Evolutionary conservation across 306 rosid genomes (phyloP).

Genomic region (Hippophae tibetana): DNA sequence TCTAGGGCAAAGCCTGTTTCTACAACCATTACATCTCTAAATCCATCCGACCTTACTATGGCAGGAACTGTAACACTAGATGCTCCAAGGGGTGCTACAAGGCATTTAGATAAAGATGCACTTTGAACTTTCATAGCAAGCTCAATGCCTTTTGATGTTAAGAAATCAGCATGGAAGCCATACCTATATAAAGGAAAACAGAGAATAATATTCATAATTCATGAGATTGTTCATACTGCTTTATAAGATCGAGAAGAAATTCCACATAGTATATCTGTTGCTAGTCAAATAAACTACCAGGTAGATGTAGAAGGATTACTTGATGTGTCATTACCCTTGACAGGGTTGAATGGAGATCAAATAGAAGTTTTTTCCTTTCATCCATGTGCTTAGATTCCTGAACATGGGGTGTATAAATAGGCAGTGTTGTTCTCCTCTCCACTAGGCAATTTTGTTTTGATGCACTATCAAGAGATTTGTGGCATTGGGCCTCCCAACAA

Average conservation of each 20-base stretch:
- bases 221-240: slow-evolving; percentile 74
- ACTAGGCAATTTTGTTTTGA: slow-evolving; percentile 77
- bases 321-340: slow-evolving; percentile 78
- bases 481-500: slow-evolving; percentile 70
- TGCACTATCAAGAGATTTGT: slow-evolving; percentile 71
- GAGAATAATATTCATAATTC: slow-evolving; percentile 61
- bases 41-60: slow-evolving; percentile 37
- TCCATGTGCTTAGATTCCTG: slow-evolving; percentile 83
- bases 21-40: slow-evolving; percentile 51
- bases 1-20: slow-evolving; percentile 75
- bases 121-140: slow-evolving; percentile 78
- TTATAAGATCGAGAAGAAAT: slow-evolving; percentile 89
- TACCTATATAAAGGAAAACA: slow-evolving; percentile 85
- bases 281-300: slow-evolving; percentile 87
- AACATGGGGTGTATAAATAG: slow-evolving; percentile 73
- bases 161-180: slow-evolving; percentile 99
- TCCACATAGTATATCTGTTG: slow-evolving; percentile 71
- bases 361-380: slow-evolving; percentile 72
- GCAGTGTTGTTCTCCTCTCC: slow-evolving; percentile 91
- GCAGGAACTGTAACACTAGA: slow-evolving; percentile 56
- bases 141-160: slow-evolving; percentile 95
- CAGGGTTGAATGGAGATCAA: slow-evolving; percentile 42
- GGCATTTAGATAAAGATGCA: slow-evolving; percentile 81
- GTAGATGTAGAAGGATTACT: slow-evolving; percentile 95
- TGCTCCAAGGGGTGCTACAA: slow-evolving; percentile 49